A percentile compares a stretch with the other conserved stretches of the same genome.
phyloP scores from a whole-genome alignment of 768 basidiomycete genomes.

The Paxillus ammoniavirescens region DNA sequence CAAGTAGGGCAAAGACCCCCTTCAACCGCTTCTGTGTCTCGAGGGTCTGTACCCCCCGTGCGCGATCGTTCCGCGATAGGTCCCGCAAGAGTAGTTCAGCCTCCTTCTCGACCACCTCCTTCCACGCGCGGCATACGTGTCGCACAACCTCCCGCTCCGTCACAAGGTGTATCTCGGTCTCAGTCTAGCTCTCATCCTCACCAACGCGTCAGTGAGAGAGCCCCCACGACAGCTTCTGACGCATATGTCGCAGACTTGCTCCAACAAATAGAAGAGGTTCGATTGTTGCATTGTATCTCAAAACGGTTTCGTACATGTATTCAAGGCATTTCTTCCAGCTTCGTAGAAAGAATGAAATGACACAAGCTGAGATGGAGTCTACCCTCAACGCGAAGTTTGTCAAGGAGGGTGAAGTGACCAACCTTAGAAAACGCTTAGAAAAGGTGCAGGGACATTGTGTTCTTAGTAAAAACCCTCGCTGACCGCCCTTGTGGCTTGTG shows the following conservation, averaged over 20 bases:
- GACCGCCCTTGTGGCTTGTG: neutral
- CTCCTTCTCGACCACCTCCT: conserved; percentile 13
- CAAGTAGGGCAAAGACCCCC: conserved; percentile 6
- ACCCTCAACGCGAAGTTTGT: conserved; percentile 50
- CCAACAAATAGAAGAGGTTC: conserved; percentile 49
- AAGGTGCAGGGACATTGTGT: conserved; percentile 42
- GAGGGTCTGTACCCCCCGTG: conserved; percentile 10
- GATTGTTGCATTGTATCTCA: conserved; percentile 12
- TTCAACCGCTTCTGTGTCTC: conserved; percentile 10
- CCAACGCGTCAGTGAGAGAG: conserved; percentile 7
- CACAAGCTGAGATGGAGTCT: conserved; percentile 44
- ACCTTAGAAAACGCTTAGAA: conserved; percentile 64
- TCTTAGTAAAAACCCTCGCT: neutral
- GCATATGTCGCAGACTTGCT: conserved; percentile 19
- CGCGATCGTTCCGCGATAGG: conserved; percentile 12
- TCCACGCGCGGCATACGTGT: conserved; percentile 12
- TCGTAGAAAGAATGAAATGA: conserved; percentile 45
- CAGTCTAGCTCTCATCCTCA: conserved; percentile 7
- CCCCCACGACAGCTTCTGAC: conserved; percentile 1
- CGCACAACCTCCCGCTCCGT: conserved; percentile 13
- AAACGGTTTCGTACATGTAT: conserved; percentile 11
- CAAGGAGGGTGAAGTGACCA: conserved; percentile 71
- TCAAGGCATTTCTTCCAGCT: conserved; percentile 38
- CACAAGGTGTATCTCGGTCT: conserved; percentile 18
- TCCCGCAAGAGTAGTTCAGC: conserved; percentile 6